phyloP scores from a whole-genome alignment of 345 rosid species.

The Ricinus communis region DNA sequence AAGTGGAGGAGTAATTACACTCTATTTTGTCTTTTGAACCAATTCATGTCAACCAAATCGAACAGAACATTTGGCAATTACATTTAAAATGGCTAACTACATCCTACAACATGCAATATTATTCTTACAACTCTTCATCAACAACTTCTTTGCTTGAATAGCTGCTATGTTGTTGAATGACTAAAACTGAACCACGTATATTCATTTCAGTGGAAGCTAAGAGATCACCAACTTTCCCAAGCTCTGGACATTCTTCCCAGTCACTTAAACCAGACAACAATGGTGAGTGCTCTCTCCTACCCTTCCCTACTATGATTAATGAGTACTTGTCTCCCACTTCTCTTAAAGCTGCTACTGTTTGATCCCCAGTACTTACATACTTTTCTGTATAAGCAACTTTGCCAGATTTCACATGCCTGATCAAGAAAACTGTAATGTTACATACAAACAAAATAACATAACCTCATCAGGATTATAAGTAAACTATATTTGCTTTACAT shows the following conservation, averaged over 20 bases:
- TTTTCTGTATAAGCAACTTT: constrained; percentile 59
- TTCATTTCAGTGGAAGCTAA: constrained; percentile 58
- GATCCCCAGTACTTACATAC: constrained; percentile 36
- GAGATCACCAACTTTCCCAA: constrained; percentile 66
- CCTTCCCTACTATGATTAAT: constrained; percentile 66
- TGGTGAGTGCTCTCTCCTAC: constrained; percentile 41
- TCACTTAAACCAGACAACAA: constrained; percentile 64
- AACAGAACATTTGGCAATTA: no score
- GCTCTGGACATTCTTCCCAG: constrained; percentile 92
- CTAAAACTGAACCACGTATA: constrained; percentile 58
- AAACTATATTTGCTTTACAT: no score
- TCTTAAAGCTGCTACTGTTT: constrained; percentile 45
- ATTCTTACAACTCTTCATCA: no score
- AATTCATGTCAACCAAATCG: no score
- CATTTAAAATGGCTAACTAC: no score
- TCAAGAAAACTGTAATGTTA: not conserved
- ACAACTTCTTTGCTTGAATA: not conserved
- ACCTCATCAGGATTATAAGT: no score
- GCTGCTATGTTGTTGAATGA: constrained; percentile 56
- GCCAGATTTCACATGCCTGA: constrained; percentile 58
- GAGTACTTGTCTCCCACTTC: constrained; percentile 56
- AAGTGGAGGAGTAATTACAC: no score
- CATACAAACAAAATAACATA: not conserved
- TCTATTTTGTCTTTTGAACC: no score
- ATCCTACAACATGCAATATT: no score